Evolutionary conservation across 1,284 basidiomycete genomes (phyloP).

Genomic region (Ceratobasidium sp.): DNA sequence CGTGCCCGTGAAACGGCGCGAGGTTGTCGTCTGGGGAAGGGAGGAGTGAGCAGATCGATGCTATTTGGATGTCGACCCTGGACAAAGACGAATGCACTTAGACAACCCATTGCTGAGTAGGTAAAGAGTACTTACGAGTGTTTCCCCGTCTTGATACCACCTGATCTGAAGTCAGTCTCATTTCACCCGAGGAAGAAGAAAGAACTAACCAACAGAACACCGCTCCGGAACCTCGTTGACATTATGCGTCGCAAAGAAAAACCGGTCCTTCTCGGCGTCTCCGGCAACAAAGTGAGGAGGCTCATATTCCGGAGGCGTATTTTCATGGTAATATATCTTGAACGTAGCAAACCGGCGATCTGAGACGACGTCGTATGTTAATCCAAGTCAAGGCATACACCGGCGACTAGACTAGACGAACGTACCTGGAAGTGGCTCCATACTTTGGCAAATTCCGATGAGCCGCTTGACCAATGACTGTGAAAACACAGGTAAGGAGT

Average conservation of each 20-base stretch:
- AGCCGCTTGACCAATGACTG: constrained; percentile 45
- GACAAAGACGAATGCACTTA: neutral
- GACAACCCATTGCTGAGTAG: neutral
- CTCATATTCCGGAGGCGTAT: constrained; percentile 49
- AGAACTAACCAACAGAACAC: constrained; percentile 1
- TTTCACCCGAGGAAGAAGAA: neutral
- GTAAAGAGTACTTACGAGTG: constrained; percentile 40
- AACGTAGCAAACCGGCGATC: constrained; percentile 50
- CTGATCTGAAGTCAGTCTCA: constrained; percentile 7
- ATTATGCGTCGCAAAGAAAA: constrained; percentile 46
- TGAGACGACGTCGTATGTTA: neutral
- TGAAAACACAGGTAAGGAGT: too few relatives aligned
- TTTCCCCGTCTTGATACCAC: neutral
- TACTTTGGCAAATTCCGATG: constrained; percentile 48
- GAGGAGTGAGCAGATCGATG: constrained; percentile 41
- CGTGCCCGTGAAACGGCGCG: constrained; percentile 26
- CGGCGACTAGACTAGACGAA: neutral
- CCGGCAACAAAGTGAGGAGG: constrained; percentile 46
- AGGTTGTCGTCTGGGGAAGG: constrained; percentile 40
- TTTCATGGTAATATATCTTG: constrained; percentile 51
- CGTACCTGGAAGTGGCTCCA: constrained; percentile 49
- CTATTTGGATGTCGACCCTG: constrained; percentile 44
- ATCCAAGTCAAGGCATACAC: neutral
- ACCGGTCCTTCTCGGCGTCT: constrained; percentile 43
- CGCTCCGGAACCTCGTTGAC: constrained; percentile 45